phyloP scores from a whole-genome alignment of 2,329 filamentous ascomycete genomes.

The Pseudopyrenochaeta lycopersici region DNA sequence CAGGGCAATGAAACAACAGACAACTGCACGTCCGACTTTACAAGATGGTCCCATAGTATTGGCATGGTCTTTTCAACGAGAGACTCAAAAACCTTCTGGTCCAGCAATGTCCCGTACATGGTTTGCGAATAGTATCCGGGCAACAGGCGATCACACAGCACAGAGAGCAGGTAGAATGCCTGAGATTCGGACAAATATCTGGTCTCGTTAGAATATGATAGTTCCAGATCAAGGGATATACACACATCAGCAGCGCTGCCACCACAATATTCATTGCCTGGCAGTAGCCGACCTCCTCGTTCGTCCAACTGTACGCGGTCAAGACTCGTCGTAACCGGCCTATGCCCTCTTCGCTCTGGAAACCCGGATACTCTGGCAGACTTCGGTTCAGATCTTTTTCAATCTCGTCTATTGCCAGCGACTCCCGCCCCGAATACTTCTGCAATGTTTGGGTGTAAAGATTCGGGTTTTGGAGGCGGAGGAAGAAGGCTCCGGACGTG shows the following conservation, averaged over 20 bases:
- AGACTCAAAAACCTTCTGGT: conserved; percentile 97
- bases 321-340: conserved; percentile 86
- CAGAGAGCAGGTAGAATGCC: conserved; percentile 91
- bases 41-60: conserved; percentile 96
- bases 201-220: conserved; percentile 36
- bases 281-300: conserved; percentile 95
- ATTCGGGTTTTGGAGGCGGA: conserved; percentile 85
- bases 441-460: conserved; percentile 84
- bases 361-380: conserved; percentile 95
- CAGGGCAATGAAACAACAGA: conserved; percentile 97
- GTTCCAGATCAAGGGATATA: conserved; percentile 23
- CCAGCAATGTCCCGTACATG: conserved; percentile 97
- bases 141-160: conserved; percentile 89
- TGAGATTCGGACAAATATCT: conserved; percentile 95
- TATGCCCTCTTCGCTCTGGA: conserved; percentile 96
- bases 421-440: conserved; percentile 85
- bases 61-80: conserved; percentile 99
- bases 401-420: conserved; percentile 96
- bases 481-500: conserved; percentile 87
- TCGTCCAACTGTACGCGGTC: conserved; percentile 97
- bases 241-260: conserved; percentile 88
- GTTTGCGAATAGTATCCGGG: conserved; percentile 98
- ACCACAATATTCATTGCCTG: conserved; percentile 99
- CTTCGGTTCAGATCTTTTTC: conserved; percentile 98
- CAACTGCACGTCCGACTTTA: conserved; percentile 94